A percentile compares a stretch with the other conserved stretches of the same genome.
Conservation (phyloP, 192 early-diverging fungal genomes). For the Podila horticola region DNA sequence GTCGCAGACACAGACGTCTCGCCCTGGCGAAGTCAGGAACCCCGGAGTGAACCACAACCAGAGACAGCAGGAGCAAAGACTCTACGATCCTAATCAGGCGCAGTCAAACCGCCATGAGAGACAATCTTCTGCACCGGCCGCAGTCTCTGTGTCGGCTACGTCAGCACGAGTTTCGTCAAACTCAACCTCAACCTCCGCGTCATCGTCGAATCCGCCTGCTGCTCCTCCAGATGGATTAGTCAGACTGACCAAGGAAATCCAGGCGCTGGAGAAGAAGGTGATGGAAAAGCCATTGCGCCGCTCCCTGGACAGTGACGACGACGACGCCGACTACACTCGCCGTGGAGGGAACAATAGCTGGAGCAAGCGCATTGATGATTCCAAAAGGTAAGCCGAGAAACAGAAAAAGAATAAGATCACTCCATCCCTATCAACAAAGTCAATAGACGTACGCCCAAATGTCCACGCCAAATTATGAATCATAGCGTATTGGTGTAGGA, state of each 20-base stretch:
- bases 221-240: slow-evolving; percentile 24
- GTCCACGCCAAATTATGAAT: too few species aligned
- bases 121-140: slow-evolving; percentile 14
- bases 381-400: slow-evolving; percentile 42
- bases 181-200: background rate
- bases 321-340: slow-evolving; percentile 5
- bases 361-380: slow-evolving; percentile 44
- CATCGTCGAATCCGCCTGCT: background rate
- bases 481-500: too few species aligned
- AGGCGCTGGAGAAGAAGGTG: slow-evolving; percentile 43
- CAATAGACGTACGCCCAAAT: too few species aligned
- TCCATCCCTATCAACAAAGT: too few species aligned
- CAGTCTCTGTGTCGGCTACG: slow-evolving; percentile 12
- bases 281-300: slow-evolving; percentile 45
- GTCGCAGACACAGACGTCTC: background rate
- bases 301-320: slow-evolving; percentile 35
- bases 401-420: background rate
- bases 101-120: slow-evolving; percentile 2
- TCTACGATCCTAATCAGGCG: slow-evolving; percentile 40
- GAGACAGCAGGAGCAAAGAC: slow-evolving; percentile 7
- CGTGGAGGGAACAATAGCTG: slow-evolving; percentile 17
- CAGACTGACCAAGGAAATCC: slow-evolving; percentile 47
- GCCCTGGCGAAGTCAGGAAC: slow-evolving; percentile 17
- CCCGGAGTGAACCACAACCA: background rate
- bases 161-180: background rate